Conservation (phyloP, 73 alveolate species). For the Durusdinium trenchii region DNA sequence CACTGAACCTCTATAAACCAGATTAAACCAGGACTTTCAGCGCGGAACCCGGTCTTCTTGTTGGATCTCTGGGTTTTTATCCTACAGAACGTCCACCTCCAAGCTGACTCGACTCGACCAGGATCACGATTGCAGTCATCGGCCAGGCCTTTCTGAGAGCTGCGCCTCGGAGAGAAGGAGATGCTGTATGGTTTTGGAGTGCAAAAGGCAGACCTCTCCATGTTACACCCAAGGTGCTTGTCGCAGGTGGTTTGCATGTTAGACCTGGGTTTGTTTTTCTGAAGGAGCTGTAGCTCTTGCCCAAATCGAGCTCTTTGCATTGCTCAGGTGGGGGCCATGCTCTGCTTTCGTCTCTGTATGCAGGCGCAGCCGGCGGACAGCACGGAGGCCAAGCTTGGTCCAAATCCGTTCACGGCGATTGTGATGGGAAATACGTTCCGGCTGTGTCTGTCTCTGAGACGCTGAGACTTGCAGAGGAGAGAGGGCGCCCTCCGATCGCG, state of each 20-base stretch:
- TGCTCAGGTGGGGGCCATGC: constrained; percentile 49
- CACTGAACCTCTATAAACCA: no score
- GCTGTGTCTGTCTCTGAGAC: no score
- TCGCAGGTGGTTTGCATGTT: neutral
- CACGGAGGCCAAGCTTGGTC: no score
- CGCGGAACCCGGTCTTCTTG: no score
- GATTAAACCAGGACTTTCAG: no score
- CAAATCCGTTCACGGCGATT: no score
- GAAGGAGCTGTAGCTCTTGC: no score
- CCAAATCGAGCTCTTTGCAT: neutral
- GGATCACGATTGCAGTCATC: constrained; percentile 48
- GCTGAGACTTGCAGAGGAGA: no score
- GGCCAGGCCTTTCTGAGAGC: constrained; percentile 47
- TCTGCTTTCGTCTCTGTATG: constrained; percentile 42
- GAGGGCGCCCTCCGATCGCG: no score
- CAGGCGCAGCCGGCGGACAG: neutral
- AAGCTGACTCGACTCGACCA: neutral
- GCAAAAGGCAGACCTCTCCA: neutral
- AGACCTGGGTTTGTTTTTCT: neutral
- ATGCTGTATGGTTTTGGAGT: neutral
- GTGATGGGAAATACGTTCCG: no score
- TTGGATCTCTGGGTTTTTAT: neutral
- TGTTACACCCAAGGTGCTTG: neutral
- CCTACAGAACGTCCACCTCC: neutral
- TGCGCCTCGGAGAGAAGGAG: neutral